Conservation (phyloP, 1,284 basidiomycete genomes). For the Pyrrhoderma lamaoense region DNA sequence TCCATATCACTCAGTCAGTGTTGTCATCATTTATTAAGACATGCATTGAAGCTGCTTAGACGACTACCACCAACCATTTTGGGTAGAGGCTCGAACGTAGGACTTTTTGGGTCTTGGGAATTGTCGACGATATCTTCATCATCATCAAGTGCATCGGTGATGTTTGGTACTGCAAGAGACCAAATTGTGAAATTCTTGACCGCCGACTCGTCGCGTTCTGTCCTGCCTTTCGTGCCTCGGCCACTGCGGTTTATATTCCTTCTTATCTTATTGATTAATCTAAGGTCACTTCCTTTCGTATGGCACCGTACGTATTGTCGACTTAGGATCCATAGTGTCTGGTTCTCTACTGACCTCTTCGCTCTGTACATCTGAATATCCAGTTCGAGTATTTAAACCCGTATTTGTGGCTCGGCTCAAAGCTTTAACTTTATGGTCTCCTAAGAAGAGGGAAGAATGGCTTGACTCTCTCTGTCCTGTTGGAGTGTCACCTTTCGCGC, state of each 20-base stretch:
- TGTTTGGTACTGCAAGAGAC: not conserved
- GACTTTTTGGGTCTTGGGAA: too few relatives aligned
- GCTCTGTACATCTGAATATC: not conserved
- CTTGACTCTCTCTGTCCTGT: slow-evolving; percentile 43
- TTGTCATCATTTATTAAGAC: too few relatives aligned
- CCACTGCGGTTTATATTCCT: slow-evolving; percentile 25
- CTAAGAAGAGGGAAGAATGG: slow-evolving; percentile 29
- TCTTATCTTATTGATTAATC: slow-evolving; percentile 43
- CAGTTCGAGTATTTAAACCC: slow-evolving; percentile 54
- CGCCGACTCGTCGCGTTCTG: slow-evolving; percentile 13
- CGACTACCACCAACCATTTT: too few relatives aligned
- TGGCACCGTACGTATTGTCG: slow-evolving; percentile 54
- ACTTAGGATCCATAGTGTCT: not conserved
- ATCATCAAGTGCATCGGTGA: not conserved
- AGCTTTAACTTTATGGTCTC: slow-evolving; percentile 37
- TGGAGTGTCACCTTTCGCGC: slow-evolving; percentile 49
- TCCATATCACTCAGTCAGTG: too few relatives aligned
- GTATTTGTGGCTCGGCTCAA: slow-evolving; percentile 34
- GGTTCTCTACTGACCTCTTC: not conserved
- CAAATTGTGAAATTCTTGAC: not conserved
- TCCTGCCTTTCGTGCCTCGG: slow-evolving; percentile 20
- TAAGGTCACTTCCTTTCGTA: slow-evolving; percentile 49
- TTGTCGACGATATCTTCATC: not conserved
- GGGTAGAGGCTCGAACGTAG: too few relatives aligned
- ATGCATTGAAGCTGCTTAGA: too few relatives aligned